Evolutionary conservation across 116 monocot species (phyloP), one percentile per base, ranked within the genome.

Genomic region (Dioscorea cayenensis): DNA sequence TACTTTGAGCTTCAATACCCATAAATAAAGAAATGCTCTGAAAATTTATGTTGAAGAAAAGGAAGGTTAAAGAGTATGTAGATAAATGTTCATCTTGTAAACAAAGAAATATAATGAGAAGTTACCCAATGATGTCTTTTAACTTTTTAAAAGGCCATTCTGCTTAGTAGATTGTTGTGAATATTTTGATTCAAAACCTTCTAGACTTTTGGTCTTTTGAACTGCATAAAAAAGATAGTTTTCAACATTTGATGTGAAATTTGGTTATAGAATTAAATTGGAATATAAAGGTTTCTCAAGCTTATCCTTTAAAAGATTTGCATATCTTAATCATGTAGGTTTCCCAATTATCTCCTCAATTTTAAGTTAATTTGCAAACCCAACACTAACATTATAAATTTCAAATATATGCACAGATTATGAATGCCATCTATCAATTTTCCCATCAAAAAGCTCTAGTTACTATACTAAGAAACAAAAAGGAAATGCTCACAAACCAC

Each of bases 51-150:
- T 50, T 55, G 55, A 52, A 1, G 50, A n/a, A 29, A 7, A 5
- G 52, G 19, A 29, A 52, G 14, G 7, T 55, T 13, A 16, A 18
- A 29, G 14, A 3, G 19, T 52, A 28, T 68, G 63, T 32, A 51
- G 66, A 17, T 13, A 37, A 66, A 16, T 19, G 4, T 20, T 25
- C 4, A 19, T 1, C 20, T 62, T 62, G 21, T 21, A 3, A 20
- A 62, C 8, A n/a, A 8, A 62, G 61, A 22, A 62, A 22, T n/a
- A 64, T 64, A 73, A 55, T 61, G 16, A 49, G 25, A 60, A 38
- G 4, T 77, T 97, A 97, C 97, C 93, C 90, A 7, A 86, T 83
- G 74, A 92, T 83, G 68, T 83, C 81, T 76, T 88, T 90, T 60
- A 97, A 68, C 68, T 84, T 75, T 81, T 90, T 93, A 80, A 90